Conservation (phyloP, 2,329 filamentous ascomycete genomes). For the Fusarium tuaranense region DNA sequence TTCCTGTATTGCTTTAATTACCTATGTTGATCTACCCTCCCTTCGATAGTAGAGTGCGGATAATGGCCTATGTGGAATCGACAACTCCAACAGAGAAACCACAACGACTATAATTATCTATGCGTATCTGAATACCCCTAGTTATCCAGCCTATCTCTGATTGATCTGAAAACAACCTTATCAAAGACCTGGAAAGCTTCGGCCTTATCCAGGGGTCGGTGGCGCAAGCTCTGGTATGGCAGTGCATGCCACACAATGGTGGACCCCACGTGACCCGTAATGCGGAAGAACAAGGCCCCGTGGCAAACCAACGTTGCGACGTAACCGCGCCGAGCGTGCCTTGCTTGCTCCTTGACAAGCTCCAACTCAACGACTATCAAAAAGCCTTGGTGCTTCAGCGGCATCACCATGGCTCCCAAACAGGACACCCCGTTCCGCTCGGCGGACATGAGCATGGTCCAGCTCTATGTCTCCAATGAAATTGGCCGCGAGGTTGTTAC, state of each 20-base stretch:
- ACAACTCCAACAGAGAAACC: background rate
- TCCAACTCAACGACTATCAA: conserved; percentile 45
- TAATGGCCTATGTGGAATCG: background rate
- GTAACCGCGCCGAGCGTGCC: conserved; percentile 44
- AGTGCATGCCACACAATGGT: conserved; percentile 10
- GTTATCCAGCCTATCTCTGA: conserved; percentile 1
- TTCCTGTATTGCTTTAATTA: background rate
- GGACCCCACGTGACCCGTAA: conserved; percentile 41
- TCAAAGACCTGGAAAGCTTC: background rate
- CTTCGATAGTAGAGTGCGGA: background rate
- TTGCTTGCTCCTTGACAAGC: conserved; percentile 46
- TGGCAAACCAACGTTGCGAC: conserved; percentile 36
- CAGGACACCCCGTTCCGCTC: conserved; percentile 99
- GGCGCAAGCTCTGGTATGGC: conserved; percentile 13
- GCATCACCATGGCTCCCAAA: conserved; percentile 68
- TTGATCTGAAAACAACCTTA: background rate
- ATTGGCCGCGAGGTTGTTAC: conserved; percentile 98
- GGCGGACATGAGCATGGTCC: conserved; percentile 99
- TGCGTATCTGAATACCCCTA: background rate
- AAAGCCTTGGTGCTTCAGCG: conserved; percentile 46
- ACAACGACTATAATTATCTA: background rate
- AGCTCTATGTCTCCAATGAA: conserved; percentile 99
- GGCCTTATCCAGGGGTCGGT: background rate
- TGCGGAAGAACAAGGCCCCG: conserved; percentile 45
- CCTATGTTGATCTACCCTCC: background rate